Conservation (phyloP, 2,329 filamentous ascomycete genomes). For the Alternaria panax region DNA sequence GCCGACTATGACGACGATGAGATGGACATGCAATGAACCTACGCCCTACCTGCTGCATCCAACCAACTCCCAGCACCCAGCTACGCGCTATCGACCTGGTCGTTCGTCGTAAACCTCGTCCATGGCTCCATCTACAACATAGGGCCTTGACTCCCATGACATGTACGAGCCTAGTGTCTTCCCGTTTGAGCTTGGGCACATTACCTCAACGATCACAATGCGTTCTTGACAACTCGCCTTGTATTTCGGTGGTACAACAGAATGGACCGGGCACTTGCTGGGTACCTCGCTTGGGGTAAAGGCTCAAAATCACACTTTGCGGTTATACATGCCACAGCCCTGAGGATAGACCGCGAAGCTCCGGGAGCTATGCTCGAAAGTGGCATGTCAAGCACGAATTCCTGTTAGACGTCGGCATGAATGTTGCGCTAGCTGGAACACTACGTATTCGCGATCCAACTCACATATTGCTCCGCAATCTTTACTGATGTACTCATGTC, state of each 20-base stretch:
- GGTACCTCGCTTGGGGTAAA: not conserved
- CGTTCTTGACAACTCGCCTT: not conserved
- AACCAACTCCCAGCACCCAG: not conserved
- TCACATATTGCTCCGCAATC: not conserved
- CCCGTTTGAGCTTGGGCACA: not conserved
- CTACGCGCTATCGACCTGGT: not conserved
- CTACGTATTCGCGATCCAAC: not conserved
- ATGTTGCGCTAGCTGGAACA: not conserved
- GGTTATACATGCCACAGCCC: not conserved
- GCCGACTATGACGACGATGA: slow-evolving; percentile 67
- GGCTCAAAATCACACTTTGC: not conserved
- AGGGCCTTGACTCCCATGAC: not conserved
- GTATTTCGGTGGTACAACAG: not conserved
- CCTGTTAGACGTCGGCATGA: not conserved
- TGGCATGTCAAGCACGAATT: not conserved
- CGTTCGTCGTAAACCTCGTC: not conserved
- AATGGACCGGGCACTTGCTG: not conserved
- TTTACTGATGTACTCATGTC: not conserved
- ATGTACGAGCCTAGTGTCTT: not conserved
- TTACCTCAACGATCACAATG: not conserved
- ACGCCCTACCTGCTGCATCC: not conserved
- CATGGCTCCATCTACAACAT: not conserved
- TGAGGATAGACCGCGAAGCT: not conserved
- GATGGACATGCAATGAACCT: slow-evolving; percentile 47
- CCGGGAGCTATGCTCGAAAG: not conserved